A percentile compares a stretch with the other conserved stretches of the same genome.
These are phyloP conservation scores for Leptographium galeiforme DNA, from an alignment of 2,329 filamentous ascomycete genomes.

Conservation along the genomic window DNA sequence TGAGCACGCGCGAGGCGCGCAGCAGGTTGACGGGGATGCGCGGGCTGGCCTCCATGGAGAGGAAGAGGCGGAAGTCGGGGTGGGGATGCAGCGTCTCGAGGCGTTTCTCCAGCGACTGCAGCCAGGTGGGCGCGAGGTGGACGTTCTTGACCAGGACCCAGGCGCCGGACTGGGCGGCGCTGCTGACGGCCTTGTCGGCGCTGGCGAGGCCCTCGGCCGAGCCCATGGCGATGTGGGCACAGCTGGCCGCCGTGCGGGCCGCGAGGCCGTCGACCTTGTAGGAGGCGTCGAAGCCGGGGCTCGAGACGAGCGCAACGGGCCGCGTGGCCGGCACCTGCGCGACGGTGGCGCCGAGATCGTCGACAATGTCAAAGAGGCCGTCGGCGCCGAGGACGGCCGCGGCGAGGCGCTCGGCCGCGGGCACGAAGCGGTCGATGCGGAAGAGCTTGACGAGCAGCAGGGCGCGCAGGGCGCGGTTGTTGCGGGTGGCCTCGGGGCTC, in stretches of 20 bases:
- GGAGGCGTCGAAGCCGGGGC: constrained; percentile 91
- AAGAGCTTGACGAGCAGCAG: constrained; percentile 87
- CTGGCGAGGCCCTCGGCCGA: constrained; percentile 87
- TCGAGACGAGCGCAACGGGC: constrained; percentile 85
- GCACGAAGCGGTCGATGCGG: constrained; percentile 89
- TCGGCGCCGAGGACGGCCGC: constrained; percentile 70
- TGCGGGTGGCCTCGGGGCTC: constrained; percentile 12
- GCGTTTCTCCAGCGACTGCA: constrained; percentile 93
- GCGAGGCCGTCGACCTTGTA: constrained; percentile 98
- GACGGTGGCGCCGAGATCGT: constrained; percentile 76
- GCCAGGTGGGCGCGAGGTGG: constrained; percentile 87
- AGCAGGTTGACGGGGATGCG: constrained; percentile 96
- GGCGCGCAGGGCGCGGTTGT: constrained; percentile 69
- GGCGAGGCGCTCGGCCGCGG: constrained; percentile 83
- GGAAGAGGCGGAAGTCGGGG: constrained; percentile 81
- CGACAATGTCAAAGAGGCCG: constrained; percentile 67
- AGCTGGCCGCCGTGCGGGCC: constrained; percentile 65
- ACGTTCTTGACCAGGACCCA: constrained; percentile 99
- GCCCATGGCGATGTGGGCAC: constrained; percentile 97
- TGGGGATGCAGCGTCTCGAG: constrained; percentile 93
- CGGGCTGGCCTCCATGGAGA: constrained; percentile 93
- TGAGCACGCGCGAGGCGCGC: constrained; percentile 82
- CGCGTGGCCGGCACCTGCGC: constrained; percentile 71
- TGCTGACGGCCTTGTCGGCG: constrained; percentile 89
- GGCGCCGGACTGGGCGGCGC: constrained; percentile 78